These are phyloP conservation scores for Aquilaria yunnanensis DNA, from an alignment of 345 rosid species.

Conservation along the genomic window DNA sequence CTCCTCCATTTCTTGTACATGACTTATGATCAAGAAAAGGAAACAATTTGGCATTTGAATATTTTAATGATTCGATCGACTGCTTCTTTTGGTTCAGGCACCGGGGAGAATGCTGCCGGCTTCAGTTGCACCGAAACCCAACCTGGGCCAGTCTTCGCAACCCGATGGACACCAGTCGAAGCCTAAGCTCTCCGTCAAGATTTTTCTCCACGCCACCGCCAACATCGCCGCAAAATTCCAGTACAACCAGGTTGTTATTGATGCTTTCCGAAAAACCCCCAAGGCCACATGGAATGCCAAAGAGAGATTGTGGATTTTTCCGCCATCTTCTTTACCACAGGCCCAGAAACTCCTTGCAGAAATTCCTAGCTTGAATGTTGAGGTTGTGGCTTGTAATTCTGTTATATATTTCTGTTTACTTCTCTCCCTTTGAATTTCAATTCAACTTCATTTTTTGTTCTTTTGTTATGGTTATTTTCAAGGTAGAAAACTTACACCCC, in stretches of 20 bases:
- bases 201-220: constrained; percentile 64
- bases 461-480: constrained; percentile 11
- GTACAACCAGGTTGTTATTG: constrained; percentile 64
- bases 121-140: constrained; percentile 18
- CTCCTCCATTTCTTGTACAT: background rate
- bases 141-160: constrained; percentile 33
- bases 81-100: constrained; percentile 28
- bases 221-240: constrained; percentile 68
- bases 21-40: too few relatives aligned
- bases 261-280: constrained; percentile 71
- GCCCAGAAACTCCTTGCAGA: constrained; percentile 53
- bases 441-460: background rate
- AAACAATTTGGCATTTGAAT: background rate
- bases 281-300: constrained; percentile 84
- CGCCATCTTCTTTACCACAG: constrained; percentile 54
- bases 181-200: constrained; percentile 49
- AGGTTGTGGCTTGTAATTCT: constrained; percentile 36
- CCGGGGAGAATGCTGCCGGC: constrained; percentile 27
- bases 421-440: constrained; percentile 1
- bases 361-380: constrained; percentile 41
- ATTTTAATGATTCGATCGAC: constrained; percentile 4
- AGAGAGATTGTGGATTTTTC: constrained; percentile 89
- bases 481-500: constrained; percentile 78
- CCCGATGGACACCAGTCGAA: too few relatives aligned
- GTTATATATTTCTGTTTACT: constrained; percentile 1